Evolutionary conservation across 225 moss, liverwort and hornwort species (phyloP), one percentile per base, ranked within the genome.

Genomic region (Bryum argenteum): DNA sequence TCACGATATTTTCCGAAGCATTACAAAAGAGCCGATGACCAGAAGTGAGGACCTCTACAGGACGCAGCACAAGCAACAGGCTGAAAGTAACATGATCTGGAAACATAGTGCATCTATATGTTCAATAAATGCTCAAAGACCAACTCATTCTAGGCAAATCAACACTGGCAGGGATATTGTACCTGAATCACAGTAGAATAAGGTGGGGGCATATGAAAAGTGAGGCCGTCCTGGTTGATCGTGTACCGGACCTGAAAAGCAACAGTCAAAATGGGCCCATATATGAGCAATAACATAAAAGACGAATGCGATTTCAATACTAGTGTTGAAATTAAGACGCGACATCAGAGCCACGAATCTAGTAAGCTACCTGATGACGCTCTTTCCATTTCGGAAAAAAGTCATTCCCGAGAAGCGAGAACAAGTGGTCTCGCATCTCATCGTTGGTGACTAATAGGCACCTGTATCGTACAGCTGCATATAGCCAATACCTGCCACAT

Each of bases 341-440:
- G 66, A 52, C 23, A 75, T 45, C 44, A 47, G 45, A 73, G 20
- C 8, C n/a, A 67, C 55, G 55, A 58, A 65, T 42, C 65, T 66
- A 18, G 22, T 70, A 33, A 33, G 4, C 0, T 33, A 94, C 94
- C 96, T 97, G 96, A 83, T 97, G 96, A 26, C 94, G 87, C 72
- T 94, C 94, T 77, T 97, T 97, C 96, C 96, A 97, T 75, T 83
- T 91, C 15, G 96, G 96, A 45, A 97, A 94, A 63, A 92, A 97
- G 65, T 81, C 89, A 62, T 81, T 87, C 16, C 94, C 96, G 9
- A 97, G 87, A 48, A 97, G 86, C 66, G 89, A 90, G 60, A 97
- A 97, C 48, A 97, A 78, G 73, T 97, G 96, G 71, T 97, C 96
- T 52, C 93, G 84, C 96, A 97, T 94, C 75, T 97, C 96, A 78